Conservation (phyloP, 2,329 filamentous ascomycete species). For the Calonectria crousiana region DNA sequence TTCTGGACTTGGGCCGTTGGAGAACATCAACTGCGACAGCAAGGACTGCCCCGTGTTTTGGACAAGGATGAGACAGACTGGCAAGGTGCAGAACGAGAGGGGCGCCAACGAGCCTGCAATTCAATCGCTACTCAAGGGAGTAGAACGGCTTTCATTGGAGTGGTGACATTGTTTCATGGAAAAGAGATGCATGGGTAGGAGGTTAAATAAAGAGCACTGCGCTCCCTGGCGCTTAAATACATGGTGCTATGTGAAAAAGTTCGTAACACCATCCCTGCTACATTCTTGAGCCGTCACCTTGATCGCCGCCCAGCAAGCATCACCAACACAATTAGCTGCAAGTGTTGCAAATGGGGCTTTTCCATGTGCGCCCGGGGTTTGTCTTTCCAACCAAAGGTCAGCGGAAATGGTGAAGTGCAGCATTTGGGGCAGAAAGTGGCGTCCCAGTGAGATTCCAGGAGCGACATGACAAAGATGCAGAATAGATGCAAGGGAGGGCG, state of each 20-base stretch:
- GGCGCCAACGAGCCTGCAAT: constrained; percentile 48
- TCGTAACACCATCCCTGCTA: neutral
- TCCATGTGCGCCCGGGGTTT: neutral
- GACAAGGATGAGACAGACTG: constrained; percentile 73
- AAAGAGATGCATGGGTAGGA: neutral
- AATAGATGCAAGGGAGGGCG: neutral
- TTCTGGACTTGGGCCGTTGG: constrained; percentile 77
- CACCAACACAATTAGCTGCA: neutral
- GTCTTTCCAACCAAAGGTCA: neutral
- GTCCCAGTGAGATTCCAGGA: neutral
- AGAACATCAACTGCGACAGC: constrained; percentile 89
- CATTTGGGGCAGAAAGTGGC: neutral
- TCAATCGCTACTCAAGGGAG: constrained; percentile 43
- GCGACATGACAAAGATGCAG: neutral
- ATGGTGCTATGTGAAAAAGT: neutral
- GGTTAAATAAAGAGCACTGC: neutral
- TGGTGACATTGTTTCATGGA: constrained; percentile 39
- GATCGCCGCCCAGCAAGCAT: neutral
- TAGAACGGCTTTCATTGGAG: constrained; percentile 46
- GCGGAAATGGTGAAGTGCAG: neutral
- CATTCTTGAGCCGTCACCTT: neutral
- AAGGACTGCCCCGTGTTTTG: constrained; percentile 96
- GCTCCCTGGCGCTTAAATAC: neutral
- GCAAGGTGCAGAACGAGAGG: constrained; percentile 58
- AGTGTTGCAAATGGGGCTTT: neutral